Conservation (phyloP, 805 yeast genomes). For the Candida endomychidarum region DNA sequence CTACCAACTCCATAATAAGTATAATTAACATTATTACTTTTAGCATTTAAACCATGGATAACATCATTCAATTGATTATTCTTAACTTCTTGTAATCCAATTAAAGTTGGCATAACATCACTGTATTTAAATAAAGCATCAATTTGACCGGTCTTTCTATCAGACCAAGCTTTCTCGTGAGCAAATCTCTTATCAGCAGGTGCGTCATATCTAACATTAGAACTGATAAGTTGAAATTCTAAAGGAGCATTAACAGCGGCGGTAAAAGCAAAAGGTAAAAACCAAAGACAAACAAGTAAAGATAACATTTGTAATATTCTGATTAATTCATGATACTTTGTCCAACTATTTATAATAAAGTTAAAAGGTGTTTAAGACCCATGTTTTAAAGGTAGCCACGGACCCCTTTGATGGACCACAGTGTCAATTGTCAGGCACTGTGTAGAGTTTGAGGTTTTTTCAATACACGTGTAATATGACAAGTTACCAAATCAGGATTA, state of each 20-base stretch:
- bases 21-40: constrained; percentile 31
- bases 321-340: no score
- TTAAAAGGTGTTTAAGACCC: no score
- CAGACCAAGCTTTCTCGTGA: constrained; percentile 47
- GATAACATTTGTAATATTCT: background rate
- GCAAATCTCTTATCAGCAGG: constrained; percentile 18
- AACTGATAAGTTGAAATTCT: constrained; percentile 13
- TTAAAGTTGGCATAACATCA: constrained; percentile 29
- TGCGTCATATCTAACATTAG: constrained; percentile 44
- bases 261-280: background rate
- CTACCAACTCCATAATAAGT: constrained; percentile 47
- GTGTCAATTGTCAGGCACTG: background rate
- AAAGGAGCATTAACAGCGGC: constrained; percentile 6
- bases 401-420: background rate
- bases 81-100: constrained; percentile 39
- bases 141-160: constrained; percentile 38
- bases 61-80: constrained; percentile 41
- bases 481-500: no score
- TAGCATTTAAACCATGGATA: constrained; percentile 39
- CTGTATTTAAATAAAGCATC: constrained; percentile 15
- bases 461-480: background rate
- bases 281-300: background rate
- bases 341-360: constrained; percentile 1
- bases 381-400: no score
- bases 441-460: no score